Base-by-base conservation (phyloP, 345 rosid genomes). In the Lepidium africanum region DNA sequence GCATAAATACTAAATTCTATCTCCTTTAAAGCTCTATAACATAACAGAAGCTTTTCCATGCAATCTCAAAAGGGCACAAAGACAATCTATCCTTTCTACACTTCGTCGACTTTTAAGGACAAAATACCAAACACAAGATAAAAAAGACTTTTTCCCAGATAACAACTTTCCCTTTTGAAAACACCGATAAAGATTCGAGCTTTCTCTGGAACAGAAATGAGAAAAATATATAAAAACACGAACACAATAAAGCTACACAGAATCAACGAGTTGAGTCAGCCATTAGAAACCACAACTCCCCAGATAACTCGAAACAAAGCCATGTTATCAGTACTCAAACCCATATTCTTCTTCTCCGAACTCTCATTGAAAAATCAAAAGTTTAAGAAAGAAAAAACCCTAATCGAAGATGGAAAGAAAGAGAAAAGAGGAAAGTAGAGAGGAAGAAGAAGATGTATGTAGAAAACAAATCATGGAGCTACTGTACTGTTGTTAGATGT, bases 71-170 rank as follows among this genome's bases (percentile, higher is more conserved):
- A 69, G 73, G 64, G 47, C 73, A 80, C 81, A 77, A 65, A 78
- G 76, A 46, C 69, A 46, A 58, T 3, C 36, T 51, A 75, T 78
- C 80, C 83, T 77, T 75, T 74, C 70, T 66, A 14, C 10, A 10
- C 7, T 15, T 76, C 67, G 67, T 65, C 78, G 76, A 38, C 76
- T 76, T 69, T 47, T 50, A 77, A 23, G 59, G 17, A 81, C 75
- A 5, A 86, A 85, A 75, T 76, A 73, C 78, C 83, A 78, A 87
- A 79, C 87, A 81, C 88, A 67, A 50, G 25, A 73, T 25, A 79
- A 80, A 82, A 73, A 32, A 82, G 74, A 81, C 75, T 81, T 79
- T 77, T 80, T 71, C 72, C 11, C 61, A 87, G 88, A 87, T 86
- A 85, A 84, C 87, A 83, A 84, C 87, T 80, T 80, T 52, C 59